These are phyloP conservation scores for Falciphora oryzae DNA, from an alignment of 2,329 filamentous ascomycete genomes.

Conservation along the genomic window DNA sequence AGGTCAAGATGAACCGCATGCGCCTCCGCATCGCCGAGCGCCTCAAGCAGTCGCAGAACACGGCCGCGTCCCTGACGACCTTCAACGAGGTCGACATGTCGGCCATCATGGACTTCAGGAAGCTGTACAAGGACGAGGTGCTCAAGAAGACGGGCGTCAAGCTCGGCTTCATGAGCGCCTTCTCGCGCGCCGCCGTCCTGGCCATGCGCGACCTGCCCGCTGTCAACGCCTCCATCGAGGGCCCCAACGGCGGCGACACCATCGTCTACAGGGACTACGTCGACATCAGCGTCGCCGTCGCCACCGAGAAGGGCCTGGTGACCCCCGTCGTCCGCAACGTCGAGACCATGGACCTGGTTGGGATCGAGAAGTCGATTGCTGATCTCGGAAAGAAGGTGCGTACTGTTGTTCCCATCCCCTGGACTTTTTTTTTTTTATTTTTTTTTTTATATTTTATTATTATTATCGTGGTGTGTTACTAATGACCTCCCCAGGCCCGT, in stretches of 20 bases:
- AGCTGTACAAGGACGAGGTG: constrained; percentile 93
- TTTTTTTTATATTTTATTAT: background rate
- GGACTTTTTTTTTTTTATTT: background rate
- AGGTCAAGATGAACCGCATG: constrained; percentile 99
- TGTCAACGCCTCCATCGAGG: constrained; percentile 96
- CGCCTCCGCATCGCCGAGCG: constrained; percentile 94
- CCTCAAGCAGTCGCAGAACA: constrained; percentile 98
- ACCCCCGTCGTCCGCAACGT: constrained; percentile 94
- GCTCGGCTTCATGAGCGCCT: constrained; percentile 99
- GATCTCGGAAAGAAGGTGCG: constrained; percentile 89
- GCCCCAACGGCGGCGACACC: constrained; percentile 88
- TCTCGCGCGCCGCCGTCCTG: constrained; percentile 81
- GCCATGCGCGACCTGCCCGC: constrained; percentile 94
- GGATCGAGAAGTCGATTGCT: constrained; percentile 87
- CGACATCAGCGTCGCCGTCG: constrained; percentile 94
- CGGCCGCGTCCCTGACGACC: constrained; percentile 90
- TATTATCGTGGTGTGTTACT: constrained; percentile 10
- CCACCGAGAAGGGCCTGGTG: constrained; percentile 94
- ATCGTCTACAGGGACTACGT: constrained; percentile 99
- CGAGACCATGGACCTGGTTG: constrained; percentile 80
- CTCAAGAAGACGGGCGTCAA: constrained; percentile 96
- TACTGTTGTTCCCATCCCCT: background rate
- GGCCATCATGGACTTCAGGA: constrained; percentile 92
- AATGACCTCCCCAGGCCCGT: constrained; percentile 57
- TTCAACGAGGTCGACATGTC: constrained; percentile 99